Base-by-base conservation (phyloP, 192 early-diverging fungal genomes). In the Entomortierella lignicola region DNA sequence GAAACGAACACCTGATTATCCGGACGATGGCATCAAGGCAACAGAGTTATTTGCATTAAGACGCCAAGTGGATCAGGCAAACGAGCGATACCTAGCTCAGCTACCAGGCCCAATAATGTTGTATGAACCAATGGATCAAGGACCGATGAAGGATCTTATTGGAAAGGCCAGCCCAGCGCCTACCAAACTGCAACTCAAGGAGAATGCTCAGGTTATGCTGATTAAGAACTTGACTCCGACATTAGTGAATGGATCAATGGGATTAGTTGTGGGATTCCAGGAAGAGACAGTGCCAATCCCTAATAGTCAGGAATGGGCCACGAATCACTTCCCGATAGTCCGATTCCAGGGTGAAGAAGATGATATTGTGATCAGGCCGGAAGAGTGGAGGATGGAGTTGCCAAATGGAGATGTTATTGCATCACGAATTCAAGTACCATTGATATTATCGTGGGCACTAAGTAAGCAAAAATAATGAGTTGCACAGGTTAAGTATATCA, bases 161-260 rank as follows among this genome's bases (percentile, higher is more conserved):
- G 60, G 87, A 0, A 84, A 85, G 39, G 71, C 80, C 4, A 89
- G 90, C 64, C 69, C 84, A 23, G 92, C 94, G 0, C 93, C 90
- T 0, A 60, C 79, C 4, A 51, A 63, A 21, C 82, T 98, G 8
- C 84, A 88, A 53, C 75, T 98, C 25, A 95, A 95, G 82, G 29
- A 80, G 8, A 67, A 86, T 54, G 92, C 95, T 3, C 96, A 97
- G 69, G 96, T 98, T 1, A 96, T 95, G 93, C 81, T 98, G 54
- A 82, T 93, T 34, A 95, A 93, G 67, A 94, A 94, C 63, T 74
- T 91, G 27, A 86, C 87, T 5, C 56, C 70, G 20, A 81, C 74
- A 0, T 72, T 96, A 10, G 94, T 96, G 26, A 96, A 96, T 69
- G 94, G 94, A 59, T 91, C 89, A n/a, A 84, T 91, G 42, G 94